phyloP scores from a whole-genome alignment of 2,329 filamentous ascomycete genomes.

The Exophiala mesophila region DNA sequence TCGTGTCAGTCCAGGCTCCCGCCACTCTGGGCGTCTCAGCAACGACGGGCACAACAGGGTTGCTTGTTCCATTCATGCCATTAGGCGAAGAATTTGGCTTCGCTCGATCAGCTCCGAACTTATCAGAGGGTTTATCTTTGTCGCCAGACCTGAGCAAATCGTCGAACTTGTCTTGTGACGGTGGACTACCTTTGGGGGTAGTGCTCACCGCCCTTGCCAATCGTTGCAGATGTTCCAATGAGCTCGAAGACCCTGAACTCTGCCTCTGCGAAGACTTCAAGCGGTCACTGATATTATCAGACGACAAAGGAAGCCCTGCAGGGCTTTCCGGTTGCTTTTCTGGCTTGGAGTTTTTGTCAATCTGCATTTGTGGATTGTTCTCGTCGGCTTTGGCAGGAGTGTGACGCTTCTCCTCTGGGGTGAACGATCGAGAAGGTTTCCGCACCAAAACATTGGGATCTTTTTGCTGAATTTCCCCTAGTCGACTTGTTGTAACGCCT shows the following conservation, averaged over 20 bases:
- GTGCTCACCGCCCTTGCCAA: slow-evolving; percentile 32
- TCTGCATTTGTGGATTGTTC: slow-evolving; percentile 5
- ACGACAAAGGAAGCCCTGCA: slow-evolving; percentile 34
- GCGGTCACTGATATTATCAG: slow-evolving; percentile 13
- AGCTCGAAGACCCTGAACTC: slow-evolving; percentile 22
- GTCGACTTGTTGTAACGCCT: slow-evolving; percentile 22
- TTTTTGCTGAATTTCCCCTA: slow-evolving; percentile 22
- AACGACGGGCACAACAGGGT: slow-evolving; percentile 1
- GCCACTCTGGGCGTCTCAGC: slow-evolving; percentile 38
- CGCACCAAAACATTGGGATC: slow-evolving; percentile 19
- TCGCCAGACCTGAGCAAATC: not conserved
- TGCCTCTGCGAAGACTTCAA: slow-evolving; percentile 24
- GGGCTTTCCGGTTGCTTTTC: slow-evolving; percentile 37
- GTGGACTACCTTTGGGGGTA: slow-evolving; percentile 20
- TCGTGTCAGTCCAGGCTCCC: slow-evolving; percentile 46
- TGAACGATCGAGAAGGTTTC: slow-evolving; percentile 21
- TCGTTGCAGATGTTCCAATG: slow-evolving; percentile 37
- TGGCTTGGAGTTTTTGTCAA: slow-evolving; percentile 21
- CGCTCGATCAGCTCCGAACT: not conserved
- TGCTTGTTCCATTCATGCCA: slow-evolving; percentile 1
- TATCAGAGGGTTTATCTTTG: not conserved
- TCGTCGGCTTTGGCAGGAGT: not conserved
- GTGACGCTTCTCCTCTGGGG: slow-evolving; percentile 14
- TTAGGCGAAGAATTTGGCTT: not conserved
- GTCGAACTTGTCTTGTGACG: slow-evolving; percentile 6